Evolutionary conservation across 129 eudicot genomes (phyloP).

Genomic region (Tanacetum coccineum): DNA sequence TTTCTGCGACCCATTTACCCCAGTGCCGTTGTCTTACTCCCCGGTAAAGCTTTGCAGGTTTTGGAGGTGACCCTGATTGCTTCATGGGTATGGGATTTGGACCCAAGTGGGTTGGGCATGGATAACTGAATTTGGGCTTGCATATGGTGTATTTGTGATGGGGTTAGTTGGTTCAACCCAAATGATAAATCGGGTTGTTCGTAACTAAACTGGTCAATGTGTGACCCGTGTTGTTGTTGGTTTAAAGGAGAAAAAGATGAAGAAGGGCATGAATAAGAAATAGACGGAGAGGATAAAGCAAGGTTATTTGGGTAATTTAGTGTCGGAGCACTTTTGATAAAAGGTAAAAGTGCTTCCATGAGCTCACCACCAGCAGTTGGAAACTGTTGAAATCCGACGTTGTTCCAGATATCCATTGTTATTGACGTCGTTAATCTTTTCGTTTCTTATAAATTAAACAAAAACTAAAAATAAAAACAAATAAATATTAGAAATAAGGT

Average conservation of each 20-base stretch:
- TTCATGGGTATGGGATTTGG: slow-evolving; percentile 45
- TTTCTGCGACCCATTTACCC: too few relatives aligned
- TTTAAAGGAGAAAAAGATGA: too few relatives aligned
- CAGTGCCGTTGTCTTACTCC: too few relatives aligned
- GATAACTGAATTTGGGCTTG: slow-evolving; percentile 36
- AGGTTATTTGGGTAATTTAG: slow-evolving; percentile 21
- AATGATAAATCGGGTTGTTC: slow-evolving; percentile 15
- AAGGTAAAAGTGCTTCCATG: slow-evolving; percentile 86
- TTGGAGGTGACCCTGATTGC: too few relatives aligned
- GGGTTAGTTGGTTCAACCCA: too few relatives aligned
- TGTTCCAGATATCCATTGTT: slow-evolving; percentile 53
- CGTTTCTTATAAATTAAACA: slow-evolving; percentile 9
- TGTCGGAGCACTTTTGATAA: slow-evolving; percentile 53
- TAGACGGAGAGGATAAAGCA: slow-evolving; percentile 8
- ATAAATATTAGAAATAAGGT: not conserved
- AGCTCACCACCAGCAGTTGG: slow-evolving; percentile 54
- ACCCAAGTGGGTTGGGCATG: not conserved
- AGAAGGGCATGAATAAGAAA: slow-evolving; percentile 21
- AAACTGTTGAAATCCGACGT: slow-evolving; percentile 15
- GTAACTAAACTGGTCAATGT: slow-evolving; percentile 18
- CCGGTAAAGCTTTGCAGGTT: too few relatives aligned
- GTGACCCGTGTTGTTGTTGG: slow-evolving; percentile 2
- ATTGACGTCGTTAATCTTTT: slow-evolving; percentile 39
- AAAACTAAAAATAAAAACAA: not conserved
- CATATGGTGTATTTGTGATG: slow-evolving; percentile 41